Evolutionary conservation across 129 eudicot species (phyloP).

Genomic region (Lactuca sativa): DNA sequence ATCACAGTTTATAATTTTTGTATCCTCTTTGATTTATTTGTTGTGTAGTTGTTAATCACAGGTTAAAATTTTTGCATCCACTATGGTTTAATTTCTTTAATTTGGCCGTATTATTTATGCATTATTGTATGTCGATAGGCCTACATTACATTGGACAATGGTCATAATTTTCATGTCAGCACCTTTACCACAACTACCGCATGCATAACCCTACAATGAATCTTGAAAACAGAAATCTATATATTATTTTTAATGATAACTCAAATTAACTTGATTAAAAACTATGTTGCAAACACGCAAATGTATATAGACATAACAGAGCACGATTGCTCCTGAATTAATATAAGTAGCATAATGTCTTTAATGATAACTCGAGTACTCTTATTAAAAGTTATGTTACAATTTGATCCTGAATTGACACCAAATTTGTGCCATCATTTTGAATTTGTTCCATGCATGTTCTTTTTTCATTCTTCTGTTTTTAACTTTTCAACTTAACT

Average conservation of each 20-base stretch:
- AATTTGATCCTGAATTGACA: constrained; percentile 30
- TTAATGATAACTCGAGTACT: not conserved
- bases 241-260: constrained; percentile 6
- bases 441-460: constrained; percentile 29
- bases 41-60: no score
- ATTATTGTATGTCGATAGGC: no score
- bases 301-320: no score
- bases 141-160: no score
- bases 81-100: no score
- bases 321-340: no score
- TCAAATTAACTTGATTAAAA: not conserved
- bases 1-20: no score
- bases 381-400: not conserved
- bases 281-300: constrained; percentile 3
- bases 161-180: no score
- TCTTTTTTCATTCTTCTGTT: constrained; percentile 15
- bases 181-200: no score
- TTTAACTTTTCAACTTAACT: constrained; percentile 25
- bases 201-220: not conserved
- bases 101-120: no score
- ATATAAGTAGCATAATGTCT: constrained; percentile 5
- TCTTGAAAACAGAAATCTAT: not conserved
- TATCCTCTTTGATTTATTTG: no score
- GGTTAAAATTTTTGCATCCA: no score
- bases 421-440: constrained; percentile 31